phyloP scores from a whole-genome alignment of 768 basidiomycete genomes.

The Kwoniella sp. region DNA sequence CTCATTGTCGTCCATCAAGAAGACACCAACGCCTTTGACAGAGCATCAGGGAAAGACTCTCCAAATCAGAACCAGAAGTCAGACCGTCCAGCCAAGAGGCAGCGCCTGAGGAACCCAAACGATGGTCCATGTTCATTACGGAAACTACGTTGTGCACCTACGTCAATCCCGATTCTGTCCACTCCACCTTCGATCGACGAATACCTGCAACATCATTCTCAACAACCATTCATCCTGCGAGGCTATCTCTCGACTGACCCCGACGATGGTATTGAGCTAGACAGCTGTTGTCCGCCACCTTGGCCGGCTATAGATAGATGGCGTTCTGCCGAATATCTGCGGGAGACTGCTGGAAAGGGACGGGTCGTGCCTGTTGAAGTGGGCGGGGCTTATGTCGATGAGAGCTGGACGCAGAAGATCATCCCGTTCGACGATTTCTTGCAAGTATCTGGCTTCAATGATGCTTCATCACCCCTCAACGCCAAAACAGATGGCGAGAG shows the following conservation, averaged over 20 bases:
- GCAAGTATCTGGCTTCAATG: slow-evolving; percentile 54
- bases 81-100: background rate
- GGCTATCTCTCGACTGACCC: slow-evolving; percentile 55
- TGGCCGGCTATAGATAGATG: slow-evolving; percentile 86
- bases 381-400: slow-evolving; percentile 76
- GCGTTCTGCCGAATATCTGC: slow-evolving; percentile 71
- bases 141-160: slow-evolving; percentile 33
- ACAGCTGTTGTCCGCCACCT: slow-evolving; percentile 2
- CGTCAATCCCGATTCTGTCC: slow-evolving; percentile 59
- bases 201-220: slow-evolving; percentile 61
- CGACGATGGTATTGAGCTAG: background rate
- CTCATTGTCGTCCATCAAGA: background rate
- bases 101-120: slow-evolving; percentile 9
- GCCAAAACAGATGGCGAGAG: too few relatives aligned
- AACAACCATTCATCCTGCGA: slow-evolving; percentile 73
- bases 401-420: slow-evolving; percentile 78
- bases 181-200: slow-evolving; percentile 64
- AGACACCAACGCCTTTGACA: background rate
- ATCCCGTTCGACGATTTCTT: slow-evolving; percentile 80
- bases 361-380: slow-evolving; percentile 88
- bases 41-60: too few relatives aligned
- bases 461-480: background rate
- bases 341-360: slow-evolving; percentile 71
- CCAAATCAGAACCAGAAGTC: background rate
- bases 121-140: background rate